phyloP scores from a whole-genome alignment of 805 yeast genomes.

The Schwanniomyces sp. region DNA sequence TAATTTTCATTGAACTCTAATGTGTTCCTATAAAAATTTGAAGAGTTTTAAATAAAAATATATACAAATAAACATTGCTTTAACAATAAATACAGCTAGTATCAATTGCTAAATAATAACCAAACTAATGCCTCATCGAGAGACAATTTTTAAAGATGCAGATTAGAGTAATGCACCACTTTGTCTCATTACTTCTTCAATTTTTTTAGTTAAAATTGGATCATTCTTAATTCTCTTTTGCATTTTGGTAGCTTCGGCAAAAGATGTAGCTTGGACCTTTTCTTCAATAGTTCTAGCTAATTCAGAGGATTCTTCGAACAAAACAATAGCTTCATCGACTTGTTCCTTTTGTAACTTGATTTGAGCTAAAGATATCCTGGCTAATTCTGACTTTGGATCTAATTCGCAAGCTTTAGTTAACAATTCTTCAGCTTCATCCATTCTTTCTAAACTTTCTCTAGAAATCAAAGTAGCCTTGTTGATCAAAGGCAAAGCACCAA shows the following conservation, averaged over 20 bases:
- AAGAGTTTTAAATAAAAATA: not conserved
- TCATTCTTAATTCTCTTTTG: constrained; percentile 77
- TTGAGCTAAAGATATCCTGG: constrained; percentile 90
- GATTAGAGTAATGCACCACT: constrained; percentile 7
- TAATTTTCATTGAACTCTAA: not conserved
- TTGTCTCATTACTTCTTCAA: constrained; percentile 55
- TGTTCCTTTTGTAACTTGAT: constrained; percentile 80
- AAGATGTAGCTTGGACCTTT: constrained; percentile 85
- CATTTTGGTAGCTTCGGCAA: constrained; percentile 89
- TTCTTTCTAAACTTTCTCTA: constrained; percentile 48
- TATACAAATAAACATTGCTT: constrained; percentile 1
- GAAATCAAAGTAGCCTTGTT: constrained; percentile 81
- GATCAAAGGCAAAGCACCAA: constrained; percentile 86
- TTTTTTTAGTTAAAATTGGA: constrained; percentile 61
- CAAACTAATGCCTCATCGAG: constrained; percentile 1
- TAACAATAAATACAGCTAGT: not conserved
- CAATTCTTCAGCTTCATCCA: constrained; percentile 59
- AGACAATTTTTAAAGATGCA: not conserved
- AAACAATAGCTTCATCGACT: constrained; percentile 74
- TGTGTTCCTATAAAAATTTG: not conserved
- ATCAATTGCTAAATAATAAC: not conserved
- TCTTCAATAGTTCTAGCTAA: constrained; percentile 84
- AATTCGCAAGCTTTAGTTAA: constrained; percentile 73
- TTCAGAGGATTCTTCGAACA: constrained; percentile 80
- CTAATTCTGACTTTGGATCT: constrained; percentile 89